Evolutionary conservation across 805 yeast species (phyloP).

Genomic region (Lipomyces sp.): DNA sequence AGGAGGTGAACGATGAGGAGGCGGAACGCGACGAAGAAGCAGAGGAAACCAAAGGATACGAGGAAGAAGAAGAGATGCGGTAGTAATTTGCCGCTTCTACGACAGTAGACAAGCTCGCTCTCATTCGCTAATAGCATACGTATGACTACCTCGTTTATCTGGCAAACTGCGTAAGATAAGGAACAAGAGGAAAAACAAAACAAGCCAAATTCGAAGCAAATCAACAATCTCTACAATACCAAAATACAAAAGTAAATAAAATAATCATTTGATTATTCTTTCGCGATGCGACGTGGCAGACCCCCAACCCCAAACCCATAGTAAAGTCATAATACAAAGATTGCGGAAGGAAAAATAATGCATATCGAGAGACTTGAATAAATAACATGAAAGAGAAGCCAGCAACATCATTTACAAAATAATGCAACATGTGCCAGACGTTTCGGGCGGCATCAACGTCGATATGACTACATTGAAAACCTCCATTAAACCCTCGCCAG

Average conservation of each 20-base stretch:
- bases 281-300: too few relatives aligned
- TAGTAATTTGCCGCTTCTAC: too few relatives aligned
- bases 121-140: neutral
- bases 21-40: constrained; percentile 9
- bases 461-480: constrained; percentile 59
- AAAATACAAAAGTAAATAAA: too few relatives aligned
- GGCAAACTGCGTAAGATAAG: neutral
- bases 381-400: too few relatives aligned
- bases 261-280: too few relatives aligned
- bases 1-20: constrained; percentile 13
- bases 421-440: too few relatives aligned
- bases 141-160: neutral
- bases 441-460: neutral
- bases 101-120: neutral
- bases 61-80: neutral
- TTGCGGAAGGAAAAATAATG: too few relatives aligned
- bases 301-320: too few relatives aligned
- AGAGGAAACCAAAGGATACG: neutral
- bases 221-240: neutral
- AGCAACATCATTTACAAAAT: too few relatives aligned
- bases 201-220: neutral
- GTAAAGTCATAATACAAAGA: too few relatives aligned
- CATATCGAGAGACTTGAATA: too few relatives aligned
- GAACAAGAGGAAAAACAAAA: neutral
- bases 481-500: constrained; percentile 59